Percentiles rank a stretch among this genome's conserved stretches.
These are phyloP conservation scores for Beauveria sp. DNA, from an alignment of 2,329 filamentous ascomycete genomes.

Conservation along the genomic window DNA sequence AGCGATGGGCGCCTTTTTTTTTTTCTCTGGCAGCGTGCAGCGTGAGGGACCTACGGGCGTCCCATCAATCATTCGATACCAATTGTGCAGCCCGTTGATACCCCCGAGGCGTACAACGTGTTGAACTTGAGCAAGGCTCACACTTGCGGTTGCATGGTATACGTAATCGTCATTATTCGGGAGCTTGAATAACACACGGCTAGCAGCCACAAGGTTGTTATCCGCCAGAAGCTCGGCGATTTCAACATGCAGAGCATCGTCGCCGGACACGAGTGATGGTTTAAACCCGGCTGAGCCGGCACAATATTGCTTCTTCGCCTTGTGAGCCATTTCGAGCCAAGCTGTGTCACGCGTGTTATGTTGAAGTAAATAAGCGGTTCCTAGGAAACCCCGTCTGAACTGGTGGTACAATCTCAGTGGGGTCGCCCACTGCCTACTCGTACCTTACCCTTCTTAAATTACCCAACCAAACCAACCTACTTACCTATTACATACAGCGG, in stretches of 20 bases:
- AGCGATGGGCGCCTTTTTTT: not conserved
- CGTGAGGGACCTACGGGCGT: constrained; percentile 22
- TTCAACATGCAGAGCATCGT: constrained; percentile 30
- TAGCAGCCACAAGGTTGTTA: constrained; percentile 36
- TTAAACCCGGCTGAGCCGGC: constrained; percentile 37
- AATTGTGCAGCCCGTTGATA: constrained; percentile 39
- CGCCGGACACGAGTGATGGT: constrained; percentile 32
- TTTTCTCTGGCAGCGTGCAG: not conserved
- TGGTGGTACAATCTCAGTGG: not conserved
- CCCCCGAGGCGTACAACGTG: constrained; percentile 35
- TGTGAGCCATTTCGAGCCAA: constrained; percentile 19
- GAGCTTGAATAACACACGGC: constrained; percentile 36
- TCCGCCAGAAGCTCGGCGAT: constrained; percentile 30
- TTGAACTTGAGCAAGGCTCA: constrained; percentile 42
- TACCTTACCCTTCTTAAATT: no score
- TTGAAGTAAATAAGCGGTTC: not conserved
- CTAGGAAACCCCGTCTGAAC: no score
- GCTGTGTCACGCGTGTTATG: not conserved
- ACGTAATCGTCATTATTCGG: constrained; percentile 38
- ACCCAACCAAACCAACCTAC: no score
- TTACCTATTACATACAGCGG: no score
- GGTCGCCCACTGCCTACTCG: not conserved
- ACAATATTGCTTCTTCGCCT: constrained; percentile 29
- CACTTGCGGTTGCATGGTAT: constrained; percentile 44
- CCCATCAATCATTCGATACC: constrained; percentile 36